Evolutionary conservation across 192 early-diverging fungal genomes (phyloP).

Genomic region (Physocladia obscura): DNA sequence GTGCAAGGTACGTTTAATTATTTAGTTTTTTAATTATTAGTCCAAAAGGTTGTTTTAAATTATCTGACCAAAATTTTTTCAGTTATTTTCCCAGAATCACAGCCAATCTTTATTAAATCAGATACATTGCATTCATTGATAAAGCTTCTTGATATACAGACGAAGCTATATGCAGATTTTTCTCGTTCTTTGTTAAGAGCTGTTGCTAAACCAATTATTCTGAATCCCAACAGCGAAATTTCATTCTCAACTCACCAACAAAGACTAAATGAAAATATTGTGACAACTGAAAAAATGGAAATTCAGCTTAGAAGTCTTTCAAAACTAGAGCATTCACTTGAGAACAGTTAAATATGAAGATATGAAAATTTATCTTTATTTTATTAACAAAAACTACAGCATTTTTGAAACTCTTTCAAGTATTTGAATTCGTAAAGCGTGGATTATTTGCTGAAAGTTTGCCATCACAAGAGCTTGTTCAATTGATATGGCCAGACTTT

Average conservation of each 20-base stretch:
- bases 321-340: no score
- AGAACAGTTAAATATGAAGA: background rate
- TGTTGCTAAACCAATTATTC: background rate
- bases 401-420: background rate
- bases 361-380: background rate
- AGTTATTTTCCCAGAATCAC: slow-evolving; percentile 1
- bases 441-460: background rate
- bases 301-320: no score
- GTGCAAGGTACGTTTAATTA: background rate
- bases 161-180: background rate
- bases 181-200: background rate
- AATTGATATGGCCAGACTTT: slow-evolving; percentile 1
- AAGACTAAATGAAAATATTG: no score
- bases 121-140: background rate
- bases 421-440: background rate
- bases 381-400: background rate
- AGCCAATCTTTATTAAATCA: slow-evolving; percentile 11
- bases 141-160: slow-evolving; percentile 1
- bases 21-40: background rate
- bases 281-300: no score
- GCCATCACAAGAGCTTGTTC: slow-evolving; percentile 5
- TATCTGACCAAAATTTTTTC: background rate
- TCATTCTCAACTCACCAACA: no score
- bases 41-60: no score
- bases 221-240: background rate